These are phyloP conservation scores for Tetraselmis striata DNA, from an alignment of 139 green algal species.

Conservation along the genomic window DNA sequence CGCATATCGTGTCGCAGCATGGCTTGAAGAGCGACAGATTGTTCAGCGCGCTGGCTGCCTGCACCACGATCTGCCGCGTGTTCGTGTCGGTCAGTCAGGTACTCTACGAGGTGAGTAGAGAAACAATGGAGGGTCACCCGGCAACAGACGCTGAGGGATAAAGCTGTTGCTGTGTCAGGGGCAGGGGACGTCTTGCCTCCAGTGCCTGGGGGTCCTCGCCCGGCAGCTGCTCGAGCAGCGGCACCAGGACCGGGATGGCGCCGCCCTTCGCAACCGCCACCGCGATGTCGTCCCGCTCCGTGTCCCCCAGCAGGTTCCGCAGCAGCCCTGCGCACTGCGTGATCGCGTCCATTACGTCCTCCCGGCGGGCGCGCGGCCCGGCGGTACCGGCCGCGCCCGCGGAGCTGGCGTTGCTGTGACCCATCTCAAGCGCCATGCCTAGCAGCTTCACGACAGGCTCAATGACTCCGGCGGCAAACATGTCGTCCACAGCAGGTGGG, in stretches of 20 bases:
- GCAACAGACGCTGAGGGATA: not conserved
- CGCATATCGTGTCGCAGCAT: not conserved
- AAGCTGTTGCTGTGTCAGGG: not conserved
- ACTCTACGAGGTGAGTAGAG: too few relatives aligned
- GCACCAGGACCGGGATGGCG: not conserved
- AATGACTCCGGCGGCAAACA: not conserved
- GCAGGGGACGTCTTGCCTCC: not conserved
- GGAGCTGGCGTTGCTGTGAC: not conserved
- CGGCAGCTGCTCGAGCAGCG: not conserved
- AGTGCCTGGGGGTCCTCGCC: not conserved
- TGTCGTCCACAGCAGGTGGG: not conserved
- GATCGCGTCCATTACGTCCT: not conserved
- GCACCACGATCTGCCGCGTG: not conserved
- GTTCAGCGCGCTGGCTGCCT: not conserved
- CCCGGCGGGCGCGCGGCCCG: too few relatives aligned
- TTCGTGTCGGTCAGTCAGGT: too few relatives aligned
- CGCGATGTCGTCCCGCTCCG: not conserved
- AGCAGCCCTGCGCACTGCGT: not conserved
- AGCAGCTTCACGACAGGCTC: not conserved
- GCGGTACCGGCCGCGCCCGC: too few relatives aligned
- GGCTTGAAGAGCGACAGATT: not conserved
- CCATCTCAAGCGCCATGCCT: not conserved
- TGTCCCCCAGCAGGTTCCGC: not conserved
- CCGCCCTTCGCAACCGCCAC: not conserved
- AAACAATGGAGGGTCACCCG: too few relatives aligned